Evolutionary conservation across 306 rosid species (phyloP).

Genomic region (Gastrolobium villosum): DNA sequence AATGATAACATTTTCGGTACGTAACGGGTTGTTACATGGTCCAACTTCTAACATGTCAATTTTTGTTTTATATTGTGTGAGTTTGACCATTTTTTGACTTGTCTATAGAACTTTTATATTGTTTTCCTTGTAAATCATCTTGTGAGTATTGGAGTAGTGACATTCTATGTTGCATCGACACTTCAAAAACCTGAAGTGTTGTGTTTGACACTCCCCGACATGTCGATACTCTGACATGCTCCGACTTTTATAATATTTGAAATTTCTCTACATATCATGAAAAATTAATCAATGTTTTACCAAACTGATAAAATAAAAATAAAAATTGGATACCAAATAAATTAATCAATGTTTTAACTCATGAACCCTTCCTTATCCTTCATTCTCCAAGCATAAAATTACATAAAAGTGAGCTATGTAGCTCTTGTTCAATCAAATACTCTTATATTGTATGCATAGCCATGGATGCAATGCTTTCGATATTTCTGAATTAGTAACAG

Average conservation of each 20-base stretch:
- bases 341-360: constrained; percentile 40
- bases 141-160: constrained; percentile 45
- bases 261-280: no score
- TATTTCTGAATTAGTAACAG: constrained; percentile 70
- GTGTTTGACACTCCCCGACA: no score
- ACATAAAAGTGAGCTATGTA: neutral
- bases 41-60: no score
- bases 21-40: no score
- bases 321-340: no score
- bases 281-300: no score
- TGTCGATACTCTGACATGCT: no score
- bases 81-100: constrained; percentile 17
- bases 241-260: no score
- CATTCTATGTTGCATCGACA: no score
- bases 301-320: no score
- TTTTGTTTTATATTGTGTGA: neutral
- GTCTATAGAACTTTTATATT: constrained; percentile 71
- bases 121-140: constrained; percentile 62
- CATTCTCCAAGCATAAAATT: constrained; percentile 16
- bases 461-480: constrained; percentile 67
- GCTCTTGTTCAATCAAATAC: constrained; percentile 10
- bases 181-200: no score
- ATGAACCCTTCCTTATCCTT: neutral
- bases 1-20: no score
- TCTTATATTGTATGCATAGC: constrained; percentile 45